Percentiles rank a stretch among this genome's conserved stretches.
Evolutionary conservation across 305 asterid species (phyloP).

Genomic region (Fraxinus sp.): DNA sequence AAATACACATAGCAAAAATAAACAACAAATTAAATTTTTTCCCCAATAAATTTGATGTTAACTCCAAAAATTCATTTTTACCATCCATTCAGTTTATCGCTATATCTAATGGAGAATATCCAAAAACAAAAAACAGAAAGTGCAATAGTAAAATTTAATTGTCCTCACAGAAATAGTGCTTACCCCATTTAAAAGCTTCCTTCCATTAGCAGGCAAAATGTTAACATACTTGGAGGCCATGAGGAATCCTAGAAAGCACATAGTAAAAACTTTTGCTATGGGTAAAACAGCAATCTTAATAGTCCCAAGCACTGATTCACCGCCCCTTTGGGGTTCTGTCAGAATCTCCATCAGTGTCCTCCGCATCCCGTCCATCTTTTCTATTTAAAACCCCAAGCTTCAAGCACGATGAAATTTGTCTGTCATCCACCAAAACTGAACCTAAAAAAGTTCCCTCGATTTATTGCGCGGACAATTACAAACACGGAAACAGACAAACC

Average conservation of each 20-base stretch:
- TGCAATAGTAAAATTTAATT: background rate
- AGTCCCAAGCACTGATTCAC: conserved; percentile 68
- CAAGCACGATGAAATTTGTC: background rate
- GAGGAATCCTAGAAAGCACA: conserved; percentile 84
- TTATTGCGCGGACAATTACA: background rate
- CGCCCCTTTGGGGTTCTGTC: conserved; percentile 72
- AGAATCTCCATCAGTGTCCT: conserved; percentile 63
- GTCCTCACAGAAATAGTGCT: conserved; percentile 2
- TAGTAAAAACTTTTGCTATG: conserved; percentile 88
- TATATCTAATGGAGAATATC: background rate
- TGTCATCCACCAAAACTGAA: background rate
- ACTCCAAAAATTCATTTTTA: background rate
- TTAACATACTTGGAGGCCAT: conserved; percentile 95
- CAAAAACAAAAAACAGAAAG: background rate
- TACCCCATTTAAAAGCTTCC: conserved; percentile 98
- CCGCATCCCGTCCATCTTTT: conserved; percentile 49
- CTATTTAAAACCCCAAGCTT: background rate
- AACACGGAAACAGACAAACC: background rate
- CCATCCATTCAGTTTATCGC: background rate
- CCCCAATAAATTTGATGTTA: background rate
- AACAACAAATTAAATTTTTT: background rate
- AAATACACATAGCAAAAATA: background rate
- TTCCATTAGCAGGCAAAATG: conserved; percentile 79
- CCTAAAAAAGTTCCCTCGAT: background rate
- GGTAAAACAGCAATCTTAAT: conserved; percentile 90